Conservation (phyloP, 2,329 filamentous ascomycete species). For the Trichoderma sp. region DNA sequence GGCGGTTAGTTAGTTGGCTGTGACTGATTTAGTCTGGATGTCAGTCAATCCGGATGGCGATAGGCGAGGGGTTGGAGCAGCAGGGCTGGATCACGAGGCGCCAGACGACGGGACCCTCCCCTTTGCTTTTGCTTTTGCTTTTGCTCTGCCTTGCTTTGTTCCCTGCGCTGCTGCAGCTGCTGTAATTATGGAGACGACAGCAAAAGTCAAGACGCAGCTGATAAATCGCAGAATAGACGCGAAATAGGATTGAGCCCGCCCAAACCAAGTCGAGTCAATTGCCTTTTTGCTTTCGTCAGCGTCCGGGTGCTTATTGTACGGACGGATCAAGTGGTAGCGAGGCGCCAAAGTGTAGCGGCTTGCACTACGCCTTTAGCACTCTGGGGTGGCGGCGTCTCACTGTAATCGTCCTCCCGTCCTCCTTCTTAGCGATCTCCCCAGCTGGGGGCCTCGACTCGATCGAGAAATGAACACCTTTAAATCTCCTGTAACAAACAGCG, state of each 20-base stretch:
- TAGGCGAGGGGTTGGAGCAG: slow-evolving; percentile 16
- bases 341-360: slow-evolving; percentile 6
- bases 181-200: background rate
- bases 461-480: background rate
- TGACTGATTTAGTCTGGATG: background rate
- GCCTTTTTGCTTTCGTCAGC: slow-evolving; percentile 7
- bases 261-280: background rate
- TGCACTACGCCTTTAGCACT: background rate
- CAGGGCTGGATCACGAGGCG: slow-evolving; percentile 21
- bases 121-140: background rate
- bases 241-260: background rate
- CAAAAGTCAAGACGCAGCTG: background rate
- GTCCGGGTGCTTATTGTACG: background rate
- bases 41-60: slow-evolving; percentile 10
- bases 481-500: background rate
- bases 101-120: slow-evolving; percentile 18
- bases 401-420: background rate
- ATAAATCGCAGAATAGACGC: background rate
- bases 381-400: background rate
- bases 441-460: background rate
- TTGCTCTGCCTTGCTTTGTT: slow-evolving; percentile 1
- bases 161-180: background rate
- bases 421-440: background rate
- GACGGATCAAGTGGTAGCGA: background rate
- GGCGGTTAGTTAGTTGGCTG: background rate